A percentile compares a stretch with the other conserved stretches of the same genome.
phyloP scores from a whole-genome alignment of 768 basidiomycete genomes.

The Boletus tomentosulus region DNA sequence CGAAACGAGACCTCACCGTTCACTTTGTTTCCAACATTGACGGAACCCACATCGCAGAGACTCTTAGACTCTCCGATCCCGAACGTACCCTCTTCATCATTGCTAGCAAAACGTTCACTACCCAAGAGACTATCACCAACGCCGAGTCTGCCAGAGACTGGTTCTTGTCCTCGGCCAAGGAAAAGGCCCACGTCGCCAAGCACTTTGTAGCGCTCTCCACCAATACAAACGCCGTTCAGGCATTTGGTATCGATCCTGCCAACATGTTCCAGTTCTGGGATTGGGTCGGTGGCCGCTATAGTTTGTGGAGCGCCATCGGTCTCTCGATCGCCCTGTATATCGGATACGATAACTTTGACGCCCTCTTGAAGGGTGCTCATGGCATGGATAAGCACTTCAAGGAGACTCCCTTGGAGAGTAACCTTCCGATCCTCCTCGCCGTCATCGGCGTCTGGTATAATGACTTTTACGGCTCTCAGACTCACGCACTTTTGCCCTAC shows the following conservation, averaged over 20 bases:
- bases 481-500: slow-evolving; percentile 92
- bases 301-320: slow-evolving; percentile 97
- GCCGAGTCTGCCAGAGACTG: slow-evolving; percentile 90
- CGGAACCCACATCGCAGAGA: slow-evolving; percentile 94
- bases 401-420: slow-evolving; percentile 79
- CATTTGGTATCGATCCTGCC: slow-evolving; percentile 82
- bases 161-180: slow-evolving; percentile 84
- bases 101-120: slow-evolving; percentile 99
- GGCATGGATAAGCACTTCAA: slow-evolving; percentile 98
- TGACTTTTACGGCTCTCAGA: slow-evolving; percentile 96
- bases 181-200: slow-evolving; percentile 91
- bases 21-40: slow-evolving; percentile 98
- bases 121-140: slow-evolving; percentile 99
- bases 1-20: slow-evolving; percentile 80
- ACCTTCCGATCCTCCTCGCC: slow-evolving; percentile 89
- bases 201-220: slow-evolving; percentile 99
- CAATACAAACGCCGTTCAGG: slow-evolving; percentile 89
- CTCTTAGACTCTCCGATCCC: slow-evolving; percentile 71
- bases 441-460: slow-evolving; percentile 97
- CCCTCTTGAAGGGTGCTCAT: slow-evolving; percentile 87
- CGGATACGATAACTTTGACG: slow-evolving; percentile 91
- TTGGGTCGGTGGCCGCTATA: slow-evolving; percentile 99
- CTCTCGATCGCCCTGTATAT: slow-evolving; percentile 90
- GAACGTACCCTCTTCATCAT: slow-evolving; percentile 97
- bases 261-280: slow-evolving; percentile 99